Evolutionary conservation across 768 basidiomycete species (phyloP), one percentile per base, ranked within the genome.

Genomic region (Tephrocybe sp.): DNA sequence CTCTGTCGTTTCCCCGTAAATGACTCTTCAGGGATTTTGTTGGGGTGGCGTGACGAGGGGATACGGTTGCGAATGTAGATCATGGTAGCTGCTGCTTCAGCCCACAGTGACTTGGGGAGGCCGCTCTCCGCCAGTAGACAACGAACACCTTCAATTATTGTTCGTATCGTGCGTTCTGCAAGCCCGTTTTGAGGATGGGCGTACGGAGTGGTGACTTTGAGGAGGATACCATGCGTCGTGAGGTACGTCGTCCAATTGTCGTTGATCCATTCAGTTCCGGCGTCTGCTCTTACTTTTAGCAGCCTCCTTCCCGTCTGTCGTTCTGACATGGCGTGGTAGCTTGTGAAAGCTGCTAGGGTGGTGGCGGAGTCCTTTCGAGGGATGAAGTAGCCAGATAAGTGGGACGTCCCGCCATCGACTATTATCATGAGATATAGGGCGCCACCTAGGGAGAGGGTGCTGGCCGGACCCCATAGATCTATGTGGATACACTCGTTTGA

Each of bases 371-470:
- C 34, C 18, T 47, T 38, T 3, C 19, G 6, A 0, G 18, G 38
- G 1, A 69, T 47, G 45, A 62, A 69, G 2, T 53, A 45, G 1
- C 47, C 55, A 0, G 46, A 49, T 8, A 45, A 22, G 41, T 52
- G 23, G 0, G 56, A 58, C 0, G 57, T 58, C 4, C 45, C 53
- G 0, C 61, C 57, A 46, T 69, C 62, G 0, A 55, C 56, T 1
- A 63, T 48, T 0, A 59, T 19, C 48, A 70, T 59, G 38, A 66
- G 57, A 30, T 69, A 65, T 0, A 18, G 12, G 0, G 50, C 47
- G 0, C 60, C 61, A 10, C 59, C 59, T 0, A 45, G 30, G 0
- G 54, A 64, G 9, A 30, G 41, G 1, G 53, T 44, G 0, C 55
- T 44, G 0, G 59, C 34, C 3, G 58, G 64, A 21, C 63, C 61